Conservation (phyloP, 345 rosid genomes). For the Orychophragmus violaceus region DNA sequence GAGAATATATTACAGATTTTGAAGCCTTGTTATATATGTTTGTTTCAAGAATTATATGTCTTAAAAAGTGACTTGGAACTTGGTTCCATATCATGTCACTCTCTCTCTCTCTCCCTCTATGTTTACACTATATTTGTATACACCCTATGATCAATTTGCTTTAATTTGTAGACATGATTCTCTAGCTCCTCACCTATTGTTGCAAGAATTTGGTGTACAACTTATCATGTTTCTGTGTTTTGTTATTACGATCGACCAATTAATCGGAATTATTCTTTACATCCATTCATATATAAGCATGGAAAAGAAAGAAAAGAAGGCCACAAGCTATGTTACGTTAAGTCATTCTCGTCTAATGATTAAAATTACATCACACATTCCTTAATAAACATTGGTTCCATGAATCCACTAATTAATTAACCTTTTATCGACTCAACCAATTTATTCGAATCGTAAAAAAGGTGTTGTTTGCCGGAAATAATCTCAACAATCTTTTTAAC, state of each 20-base stretch:
- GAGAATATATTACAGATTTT: conserved; percentile 28
- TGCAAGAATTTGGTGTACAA: conserved; percentile 21
- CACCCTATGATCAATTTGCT: conserved; percentile 11
- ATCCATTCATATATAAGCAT: conserved; percentile 26
- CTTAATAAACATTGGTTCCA: conserved; percentile 26
- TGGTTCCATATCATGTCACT: conserved; percentile 30
- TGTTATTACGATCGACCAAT: conserved; percentile 19
- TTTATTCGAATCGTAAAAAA: conserved; percentile 24
- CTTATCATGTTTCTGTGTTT: conserved; percentile 27
- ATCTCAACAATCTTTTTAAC: conserved; percentile 24
- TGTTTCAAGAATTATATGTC: conserved; percentile 34
- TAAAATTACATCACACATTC: conserved; percentile 30
- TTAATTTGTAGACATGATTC: conserved; percentile 18
- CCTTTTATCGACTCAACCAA: conserved; percentile 16
- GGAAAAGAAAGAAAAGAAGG: conserved; percentile 6
- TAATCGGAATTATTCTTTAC: conserved; percentile 23
- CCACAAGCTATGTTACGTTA: conserved; percentile 30
- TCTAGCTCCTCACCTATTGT: conserved; percentile 22
- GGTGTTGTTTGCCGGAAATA: conserved; percentile 9
- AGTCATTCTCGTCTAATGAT: conserved; percentile 36
- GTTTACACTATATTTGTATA: not conserved
- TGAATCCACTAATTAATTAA: conserved; percentile 23
- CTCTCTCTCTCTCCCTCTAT: conserved; percentile 1
- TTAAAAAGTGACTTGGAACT: conserved; percentile 35
- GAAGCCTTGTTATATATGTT: conserved; percentile 26